Base-by-base conservation (phyloP, 1,139 yeast species). In the Saccharomycopsis phalli region DNA sequence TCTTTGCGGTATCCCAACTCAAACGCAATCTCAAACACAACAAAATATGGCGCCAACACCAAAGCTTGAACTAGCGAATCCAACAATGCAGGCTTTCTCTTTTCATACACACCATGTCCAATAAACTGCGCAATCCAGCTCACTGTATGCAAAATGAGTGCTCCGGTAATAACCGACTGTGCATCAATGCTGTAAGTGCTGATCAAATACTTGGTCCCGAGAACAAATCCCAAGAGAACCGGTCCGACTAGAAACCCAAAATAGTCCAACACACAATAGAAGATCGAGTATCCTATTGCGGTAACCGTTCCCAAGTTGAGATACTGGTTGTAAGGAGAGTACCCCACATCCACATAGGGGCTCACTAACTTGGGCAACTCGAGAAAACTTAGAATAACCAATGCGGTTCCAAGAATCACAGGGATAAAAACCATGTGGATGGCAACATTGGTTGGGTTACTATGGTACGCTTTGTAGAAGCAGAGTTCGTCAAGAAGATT, bases 21-120 rank as follows among this genome's bases (percentile, higher is more conserved):
- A 53, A 84, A 83, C 8, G 84, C 70, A 4, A 80, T 53, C 57
- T 91, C 97, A 58, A 79, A 84, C 10, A 79, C 64, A 8, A 87
- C 94, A 56, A 91, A 88, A 53, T 75, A 86, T 2, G 97, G 97
- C 1, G 97, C 97, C 50, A 87, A 66, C 0, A 88, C 88, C 26
- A 91, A 58, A 1, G 96, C 94, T 55, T 87, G 96, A 10, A 80
- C 62, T 40, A 86, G 62, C 54, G 80, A 88, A 53, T 87, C 95
- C 38, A 84, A 58, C 44, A 91, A 62, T 0, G 97, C 96, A 0
- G 98, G 98, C 1, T 88, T 83, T 38, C 88, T 68, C 47, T 69
- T 69, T 56, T 91, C 98, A 53, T 76, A 83, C 14, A 73, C 69
- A 2, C 82, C 91, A 55, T 91, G 97, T 3, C 96, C 96, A 45